These are phyloP conservation scores for Albizia julibrissin DNA, from an alignment of 306 rosid genomes.

Conservation along the genomic window DNA sequence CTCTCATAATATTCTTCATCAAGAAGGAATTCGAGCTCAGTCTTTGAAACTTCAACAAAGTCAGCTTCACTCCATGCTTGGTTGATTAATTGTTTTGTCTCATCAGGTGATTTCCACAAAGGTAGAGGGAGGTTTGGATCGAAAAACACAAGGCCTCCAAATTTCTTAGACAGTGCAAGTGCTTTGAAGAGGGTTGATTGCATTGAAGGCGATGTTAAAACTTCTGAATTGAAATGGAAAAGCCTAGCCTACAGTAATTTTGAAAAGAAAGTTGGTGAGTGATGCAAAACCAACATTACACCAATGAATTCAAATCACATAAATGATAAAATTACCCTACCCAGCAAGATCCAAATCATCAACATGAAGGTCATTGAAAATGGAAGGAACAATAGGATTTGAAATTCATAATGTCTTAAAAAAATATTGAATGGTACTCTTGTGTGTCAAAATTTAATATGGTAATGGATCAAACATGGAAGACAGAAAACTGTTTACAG, in stretches of 20 bases:
- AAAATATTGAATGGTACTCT: background rate
- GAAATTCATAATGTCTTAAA: background rate
- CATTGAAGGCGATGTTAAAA: slow-evolving; percentile 39
- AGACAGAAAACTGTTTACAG: background rate
- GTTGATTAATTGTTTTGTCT: slow-evolving; percentile 63
- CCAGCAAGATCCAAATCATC: background rate
- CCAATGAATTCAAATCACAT: background rate
- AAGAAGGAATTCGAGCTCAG: slow-evolving; percentile 85
- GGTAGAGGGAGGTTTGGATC: slow-evolving; percentile 80
- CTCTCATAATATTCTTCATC: slow-evolving; percentile 73
- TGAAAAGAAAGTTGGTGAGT: slow-evolving; percentile 21
- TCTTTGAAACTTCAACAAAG: slow-evolving; percentile 77
- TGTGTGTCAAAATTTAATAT: background rate
- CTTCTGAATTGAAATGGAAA: slow-evolving; percentile 68
- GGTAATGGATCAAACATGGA: background rate
- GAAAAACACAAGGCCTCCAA: slow-evolving; percentile 57
- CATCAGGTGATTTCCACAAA: slow-evolving; percentile 75
- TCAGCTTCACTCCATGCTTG: slow-evolving; percentile 83
- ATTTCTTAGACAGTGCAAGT: slow-evolving; percentile 46
- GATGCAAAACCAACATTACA: background rate
- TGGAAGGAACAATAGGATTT: background rate
- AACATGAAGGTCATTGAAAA: background rate
- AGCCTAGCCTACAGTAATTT: slow-evolving; percentile 48
- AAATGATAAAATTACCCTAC: background rate
- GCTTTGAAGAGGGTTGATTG: slow-evolving; percentile 42